These are phyloP conservation scores for Tolypocladium sp. DNA, from an alignment of 2,329 filamentous ascomycete genomes.

Conservation along the genomic window DNA sequence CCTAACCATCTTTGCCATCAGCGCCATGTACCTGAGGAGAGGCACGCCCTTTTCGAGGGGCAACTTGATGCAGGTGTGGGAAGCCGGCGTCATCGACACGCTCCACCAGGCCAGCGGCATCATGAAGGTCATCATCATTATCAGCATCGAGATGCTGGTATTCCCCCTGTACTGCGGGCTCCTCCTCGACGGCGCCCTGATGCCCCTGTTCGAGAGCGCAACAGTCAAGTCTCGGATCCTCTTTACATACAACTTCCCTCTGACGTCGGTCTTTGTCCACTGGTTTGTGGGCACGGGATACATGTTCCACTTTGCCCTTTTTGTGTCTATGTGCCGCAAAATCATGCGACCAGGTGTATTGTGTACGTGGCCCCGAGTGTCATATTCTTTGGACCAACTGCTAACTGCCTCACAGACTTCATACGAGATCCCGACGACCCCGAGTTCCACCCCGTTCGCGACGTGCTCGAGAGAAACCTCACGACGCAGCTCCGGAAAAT, in stretches of 20 bases:
- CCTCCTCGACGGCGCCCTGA: slow-evolving; percentile 76
- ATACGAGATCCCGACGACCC: slow-evolving; percentile 97
- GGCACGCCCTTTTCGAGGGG: slow-evolving; percentile 57
- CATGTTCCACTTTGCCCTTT: slow-evolving; percentile 99
- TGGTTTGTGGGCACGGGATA: slow-evolving; percentile 99
- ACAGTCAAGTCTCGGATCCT: slow-evolving; percentile 67
- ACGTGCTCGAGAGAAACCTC: slow-evolving; percentile 88
- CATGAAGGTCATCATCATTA: slow-evolving; percentile 95
- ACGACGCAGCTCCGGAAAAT: slow-evolving; percentile 93
- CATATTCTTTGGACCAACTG: not conserved
- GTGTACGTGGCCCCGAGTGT: slow-evolving; percentile 46
- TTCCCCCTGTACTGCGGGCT: slow-evolving; percentile 95
- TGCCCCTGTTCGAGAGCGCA: slow-evolving; percentile 80
- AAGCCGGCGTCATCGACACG: slow-evolving; percentile 71
- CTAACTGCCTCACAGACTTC: slow-evolving; percentile 53
- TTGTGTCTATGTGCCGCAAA: slow-evolving; percentile 97
- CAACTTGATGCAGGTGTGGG: slow-evolving; percentile 51
- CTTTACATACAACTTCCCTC: slow-evolving; percentile 70
- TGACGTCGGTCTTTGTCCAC: slow-evolving; percentile 91
- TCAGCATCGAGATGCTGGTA: slow-evolving; percentile 96
- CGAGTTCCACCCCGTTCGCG: slow-evolving; percentile 93
- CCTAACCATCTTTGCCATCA: slow-evolving; percentile 61
- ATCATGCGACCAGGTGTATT: slow-evolving; percentile 92
- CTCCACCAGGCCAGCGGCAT: slow-evolving; percentile 92
- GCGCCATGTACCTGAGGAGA: slow-evolving; percentile 70